A percentile compares a stretch with the other conserved stretches of the same genome.
Conservation (phyloP, 2,329 filamentous ascomycete genomes). For the Colletotrichum sidae region DNA sequence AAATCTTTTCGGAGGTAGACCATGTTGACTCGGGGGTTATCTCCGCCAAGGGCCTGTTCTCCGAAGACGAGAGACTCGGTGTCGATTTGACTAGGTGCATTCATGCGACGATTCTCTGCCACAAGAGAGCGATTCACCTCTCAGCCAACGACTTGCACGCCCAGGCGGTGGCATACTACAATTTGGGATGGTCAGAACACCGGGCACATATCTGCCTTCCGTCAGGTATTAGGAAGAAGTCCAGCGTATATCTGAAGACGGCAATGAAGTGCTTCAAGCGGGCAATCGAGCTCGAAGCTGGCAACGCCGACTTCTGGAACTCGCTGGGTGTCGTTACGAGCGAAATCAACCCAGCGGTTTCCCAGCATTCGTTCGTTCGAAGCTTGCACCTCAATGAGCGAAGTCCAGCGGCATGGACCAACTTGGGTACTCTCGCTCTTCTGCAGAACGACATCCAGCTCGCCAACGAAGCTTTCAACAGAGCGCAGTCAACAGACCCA, state of each 20-base stretch:
- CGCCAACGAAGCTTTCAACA: constrained; percentile 90
- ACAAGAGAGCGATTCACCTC: constrained; percentile 85
- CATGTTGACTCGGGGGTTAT: constrained; percentile 62
- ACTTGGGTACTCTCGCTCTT: constrained; percentile 87
- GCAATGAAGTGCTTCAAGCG: constrained; percentile 93
- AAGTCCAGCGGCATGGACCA: constrained; percentile 88
- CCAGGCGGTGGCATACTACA: constrained; percentile 96
- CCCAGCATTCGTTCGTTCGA: constrained; percentile 92
- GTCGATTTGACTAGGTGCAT: constrained; percentile 70
- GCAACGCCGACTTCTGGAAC: constrained; percentile 98
- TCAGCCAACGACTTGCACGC: constrained; percentile 82
- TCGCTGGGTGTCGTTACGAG: constrained; percentile 92
- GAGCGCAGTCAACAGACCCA: constrained; percentile 93
- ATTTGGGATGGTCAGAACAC: constrained; percentile 94
- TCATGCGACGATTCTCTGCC: constrained; percentile 81
- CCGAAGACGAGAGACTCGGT: constrained; percentile 60
- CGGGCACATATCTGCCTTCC: constrained; percentile 78
- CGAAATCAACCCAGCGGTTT: constrained; percentile 84
- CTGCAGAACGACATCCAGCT: constrained; percentile 85
- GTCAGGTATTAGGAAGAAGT: constrained; percentile 63
- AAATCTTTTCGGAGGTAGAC: constrained; percentile 77
- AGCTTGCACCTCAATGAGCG: constrained; percentile 94
- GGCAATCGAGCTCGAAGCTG: constrained; percentile 93
- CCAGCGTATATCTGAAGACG: constrained; percentile 79
- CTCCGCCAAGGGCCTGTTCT: constrained; percentile 56